A percentile compares a stretch with the other conserved stretches of the same genome.
Conservation (phyloP, 2,329 filamentous ascomycete genomes). For the Berkeleyomyces basicola region DNA sequence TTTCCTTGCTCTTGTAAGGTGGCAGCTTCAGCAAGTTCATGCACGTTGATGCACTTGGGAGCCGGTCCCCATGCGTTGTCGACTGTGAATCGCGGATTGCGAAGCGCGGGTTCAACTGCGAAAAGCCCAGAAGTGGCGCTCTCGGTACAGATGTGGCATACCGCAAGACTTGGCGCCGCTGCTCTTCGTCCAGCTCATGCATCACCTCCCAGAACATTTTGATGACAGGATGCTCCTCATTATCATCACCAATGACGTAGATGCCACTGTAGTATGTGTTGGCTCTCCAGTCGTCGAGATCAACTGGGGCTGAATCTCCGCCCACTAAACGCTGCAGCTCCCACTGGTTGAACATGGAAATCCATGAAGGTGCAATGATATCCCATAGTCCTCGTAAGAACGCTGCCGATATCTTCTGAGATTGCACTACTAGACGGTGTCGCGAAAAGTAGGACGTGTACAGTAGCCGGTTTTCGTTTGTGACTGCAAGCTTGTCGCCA, state of each 20-base stretch:
- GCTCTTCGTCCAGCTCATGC: slow-evolving; percentile 53
- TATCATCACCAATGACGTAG: slow-evolving; percentile 80
- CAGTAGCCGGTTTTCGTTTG: slow-evolving; percentile 80
- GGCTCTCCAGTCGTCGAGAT: slow-evolving; percentile 66
- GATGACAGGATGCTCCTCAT: slow-evolving; percentile 69
- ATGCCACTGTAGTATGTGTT: slow-evolving; percentile 81
- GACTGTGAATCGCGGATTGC: slow-evolving; percentile 62
- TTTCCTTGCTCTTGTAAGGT: slow-evolving; percentile 50
- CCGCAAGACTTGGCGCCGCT: slow-evolving; percentile 75
- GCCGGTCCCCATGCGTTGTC: slow-evolving; percentile 40
- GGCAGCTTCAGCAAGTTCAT: slow-evolving; percentile 90
- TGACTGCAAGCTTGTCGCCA: slow-evolving; percentile 64
- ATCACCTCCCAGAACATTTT: slow-evolving; percentile 86
- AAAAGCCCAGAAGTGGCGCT: slow-evolving; percentile 78
- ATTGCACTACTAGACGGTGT: slow-evolving; percentile 70
- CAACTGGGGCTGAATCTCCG: slow-evolving; percentile 71
- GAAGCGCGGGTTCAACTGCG: slow-evolving; percentile 68
- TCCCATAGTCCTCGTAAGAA: slow-evolving; percentile 74
- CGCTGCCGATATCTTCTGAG: slow-evolving; percentile 62
- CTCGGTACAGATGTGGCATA: slow-evolving; percentile 91
- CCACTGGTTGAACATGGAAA: slow-evolving; percentile 96
- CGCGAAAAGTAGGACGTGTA: slow-evolving; percentile 87
- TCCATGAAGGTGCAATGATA: slow-evolving; percentile 84
- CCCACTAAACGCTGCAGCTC: slow-evolving; percentile 89
- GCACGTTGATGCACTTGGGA: slow-evolving; percentile 91